Base-by-base conservation (phyloP, 805 yeast species). In the Candida montana region DNA sequence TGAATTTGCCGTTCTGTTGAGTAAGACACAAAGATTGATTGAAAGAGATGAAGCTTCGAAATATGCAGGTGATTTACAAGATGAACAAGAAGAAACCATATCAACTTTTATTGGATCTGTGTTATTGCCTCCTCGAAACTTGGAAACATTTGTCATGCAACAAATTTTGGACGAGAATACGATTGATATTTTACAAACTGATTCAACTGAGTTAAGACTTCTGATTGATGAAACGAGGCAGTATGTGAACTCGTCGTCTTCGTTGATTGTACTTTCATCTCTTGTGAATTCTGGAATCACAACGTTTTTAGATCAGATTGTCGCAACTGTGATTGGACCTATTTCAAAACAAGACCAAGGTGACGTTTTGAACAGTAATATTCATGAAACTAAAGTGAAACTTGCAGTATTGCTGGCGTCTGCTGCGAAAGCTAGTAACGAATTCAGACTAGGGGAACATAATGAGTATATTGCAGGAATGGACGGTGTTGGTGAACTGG, bases 351-450 rank as follows among this genome's bases (percentile, higher is more conserved):
- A n/a, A n/a, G n/a, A n/a, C n/a, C n/a, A n/a, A 36, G 49, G 51
- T 8, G 29, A 26, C 5, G 17, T 17, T 3, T 12, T 11, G 5
- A 18, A n/a, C 4, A 33, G 11, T 18, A 48, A 40, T 24, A 39
- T 39, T 32, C 17, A 39, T 18, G 42, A 39, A 12, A 42, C 41
- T 7, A 58, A 63, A 20, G 62, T 69, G 52, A 79, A 75, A 65
- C 69, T 87, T 40, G 95, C 95, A 2, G 75, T 78, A 21, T 69
- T 82, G 31, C 66, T 87, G 45, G 91, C 91, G 1, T 77, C 74
- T 36, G 69, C 82, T 29, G 74, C 87, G 2, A 74, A 79, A 41
- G 90, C 83, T 55, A 75, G 84, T 29, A 75, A 69, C 35, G 68
- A 70, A 13, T 64, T 83, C 55, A 72, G 69, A 36, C 55, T 62